These are phyloP conservation scores for Agrocybe chaxingu DNA, from an alignment of 768 basidiomycete genomes.

Conservation along the genomic window DNA sequence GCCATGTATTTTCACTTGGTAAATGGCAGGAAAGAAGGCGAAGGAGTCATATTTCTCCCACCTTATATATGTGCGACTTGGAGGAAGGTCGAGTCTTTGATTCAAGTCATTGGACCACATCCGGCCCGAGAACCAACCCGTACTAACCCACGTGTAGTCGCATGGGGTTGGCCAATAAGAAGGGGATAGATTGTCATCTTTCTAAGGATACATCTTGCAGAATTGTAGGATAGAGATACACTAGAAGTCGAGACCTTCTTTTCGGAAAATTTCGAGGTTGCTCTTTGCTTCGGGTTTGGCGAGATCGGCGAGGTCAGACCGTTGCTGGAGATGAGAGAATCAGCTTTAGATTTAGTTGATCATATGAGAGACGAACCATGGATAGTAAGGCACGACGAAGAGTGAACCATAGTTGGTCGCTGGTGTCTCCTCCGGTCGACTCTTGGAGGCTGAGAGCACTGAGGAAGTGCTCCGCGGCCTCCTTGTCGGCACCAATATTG, in stretches of 20 bases:
- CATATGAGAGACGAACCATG: constrained; percentile 54
- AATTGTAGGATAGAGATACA: constrained; percentile 6
- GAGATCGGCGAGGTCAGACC: constrained; percentile 76
- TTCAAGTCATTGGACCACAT: constrained; percentile 9
- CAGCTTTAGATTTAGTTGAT: neutral
- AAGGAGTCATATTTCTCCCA: neutral
- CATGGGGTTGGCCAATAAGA: constrained; percentile 20
- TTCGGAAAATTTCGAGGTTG: constrained; percentile 70
- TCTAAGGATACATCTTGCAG: neutral
- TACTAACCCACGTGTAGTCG: neutral
- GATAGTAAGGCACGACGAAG: constrained; percentile 75
- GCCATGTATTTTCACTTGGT: constrained; percentile 31
- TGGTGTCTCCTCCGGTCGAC: constrained; percentile 63
- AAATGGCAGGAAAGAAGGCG: neutral
- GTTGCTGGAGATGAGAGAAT: constrained; percentile 48
- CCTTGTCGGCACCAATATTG: constrained; percentile 92
- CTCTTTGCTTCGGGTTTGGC: constrained; percentile 61
- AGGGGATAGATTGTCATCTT: constrained; percentile 16
- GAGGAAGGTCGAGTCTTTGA: neutral
- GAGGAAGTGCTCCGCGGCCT: constrained; percentile 95
- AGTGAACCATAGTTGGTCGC: constrained; percentile 88
- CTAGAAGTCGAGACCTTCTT: constrained; percentile 89
- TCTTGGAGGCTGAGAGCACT: constrained; percentile 82
- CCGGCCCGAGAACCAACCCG: neutral
- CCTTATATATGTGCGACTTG: constrained; percentile 10